Conservation (phyloP, 2,329 filamentous ascomycete species). For the Fusarium sp. region DNA sequence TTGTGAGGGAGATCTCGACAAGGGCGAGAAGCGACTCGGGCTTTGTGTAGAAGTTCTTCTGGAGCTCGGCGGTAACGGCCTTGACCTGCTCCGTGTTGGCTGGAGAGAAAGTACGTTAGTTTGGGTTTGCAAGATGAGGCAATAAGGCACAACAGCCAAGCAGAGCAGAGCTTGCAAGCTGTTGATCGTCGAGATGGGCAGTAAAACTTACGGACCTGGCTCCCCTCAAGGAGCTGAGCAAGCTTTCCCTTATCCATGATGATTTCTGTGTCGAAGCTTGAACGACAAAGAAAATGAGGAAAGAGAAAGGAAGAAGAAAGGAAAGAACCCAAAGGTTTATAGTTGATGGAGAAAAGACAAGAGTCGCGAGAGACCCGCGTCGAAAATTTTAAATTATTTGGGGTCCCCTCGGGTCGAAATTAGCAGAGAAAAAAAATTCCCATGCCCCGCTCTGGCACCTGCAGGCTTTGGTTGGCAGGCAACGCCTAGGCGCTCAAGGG, state of each 20-base stretch:
- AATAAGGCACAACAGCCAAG: constrained; percentile 21
- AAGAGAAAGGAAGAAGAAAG: constrained; percentile 26
- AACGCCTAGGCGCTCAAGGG: constrained; percentile 18
- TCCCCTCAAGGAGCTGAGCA: constrained; percentile 86
- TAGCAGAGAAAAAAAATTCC: constrained; percentile 36
- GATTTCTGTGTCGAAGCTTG: constrained; percentile 43
- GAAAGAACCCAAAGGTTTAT: constrained; percentile 40
- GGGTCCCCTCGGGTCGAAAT: constrained; percentile 37
- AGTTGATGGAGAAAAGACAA: constrained; percentile 32
- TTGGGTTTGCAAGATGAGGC: constrained; percentile 6
- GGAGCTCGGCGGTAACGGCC: constrained; percentile 88
- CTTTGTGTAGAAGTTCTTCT: constrained; percentile 92
- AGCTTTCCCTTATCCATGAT: constrained; percentile 75
- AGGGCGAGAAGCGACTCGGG: constrained; percentile 87
- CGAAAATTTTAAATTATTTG: constrained; percentile 44
- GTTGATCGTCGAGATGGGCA: constrained; percentile 8
- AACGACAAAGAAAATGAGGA: constrained; percentile 44
- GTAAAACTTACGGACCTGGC: constrained; percentile 81
- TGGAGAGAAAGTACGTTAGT: constrained; percentile 55
- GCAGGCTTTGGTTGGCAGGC: constrained; percentile 22
- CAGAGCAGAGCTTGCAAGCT: constrained; percentile 12
- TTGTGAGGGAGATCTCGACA: constrained; percentile 87
- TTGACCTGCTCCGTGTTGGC: constrained; percentile 92
- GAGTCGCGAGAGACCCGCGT: constrained; percentile 41
- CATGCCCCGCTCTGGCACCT: constrained; percentile 41